A percentile compares a stretch with the other conserved stretches of the same genome.
Conservation (phyloP, 2,329 filamentous ascomycete species). For the Dichotomopilus funicola region DNA sequence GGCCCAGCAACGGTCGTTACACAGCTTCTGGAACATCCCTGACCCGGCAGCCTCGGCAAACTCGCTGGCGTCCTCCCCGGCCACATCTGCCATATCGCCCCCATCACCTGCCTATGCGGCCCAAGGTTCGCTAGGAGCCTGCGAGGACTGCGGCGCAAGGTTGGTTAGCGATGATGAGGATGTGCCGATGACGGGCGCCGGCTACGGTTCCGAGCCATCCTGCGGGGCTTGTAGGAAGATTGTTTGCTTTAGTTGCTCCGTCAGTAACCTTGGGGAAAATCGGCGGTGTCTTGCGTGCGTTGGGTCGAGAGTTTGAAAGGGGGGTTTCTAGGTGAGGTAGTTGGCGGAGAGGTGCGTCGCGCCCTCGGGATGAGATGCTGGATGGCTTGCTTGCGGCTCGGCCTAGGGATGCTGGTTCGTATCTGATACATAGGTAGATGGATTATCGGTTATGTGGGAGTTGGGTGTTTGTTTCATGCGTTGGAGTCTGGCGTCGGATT, state of each 20-base stretch:
- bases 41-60: slow-evolving; percentile 27
- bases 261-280: slow-evolving; percentile 51
- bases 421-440: too few species aligned
- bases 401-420: neutral
- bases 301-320: slow-evolving; percentile 28
- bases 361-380: neutral
- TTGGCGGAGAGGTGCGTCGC: neutral
- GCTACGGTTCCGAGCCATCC: slow-evolving; percentile 26
- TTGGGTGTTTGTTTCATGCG: neutral
- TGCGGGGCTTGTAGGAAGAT: slow-evolving; percentile 48
- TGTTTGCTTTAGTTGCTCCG: slow-evolving; percentile 54
- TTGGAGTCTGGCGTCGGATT: neutral
- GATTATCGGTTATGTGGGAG: too few species aligned
- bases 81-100: slow-evolving; percentile 17
- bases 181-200: slow-evolving; percentile 36
- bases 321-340: slow-evolving; percentile 2
- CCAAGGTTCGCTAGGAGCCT: slow-evolving; percentile 30
- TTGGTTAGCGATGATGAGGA: slow-evolving; percentile 29
- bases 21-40: slow-evolving; percentile 55
- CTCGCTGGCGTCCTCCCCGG: slow-evolving; percentile 23
- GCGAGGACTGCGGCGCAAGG: slow-evolving; percentile 46
- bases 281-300: slow-evolving; percentile 49
- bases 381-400: too few species aligned
- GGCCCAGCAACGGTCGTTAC: slow-evolving; percentile 44
- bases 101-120: neutral